Percentiles rank a stretch among this genome's conserved stretches.
Conservation (phyloP, 257 asterid genomes). For the Fraxinus excelsior region DNA sequence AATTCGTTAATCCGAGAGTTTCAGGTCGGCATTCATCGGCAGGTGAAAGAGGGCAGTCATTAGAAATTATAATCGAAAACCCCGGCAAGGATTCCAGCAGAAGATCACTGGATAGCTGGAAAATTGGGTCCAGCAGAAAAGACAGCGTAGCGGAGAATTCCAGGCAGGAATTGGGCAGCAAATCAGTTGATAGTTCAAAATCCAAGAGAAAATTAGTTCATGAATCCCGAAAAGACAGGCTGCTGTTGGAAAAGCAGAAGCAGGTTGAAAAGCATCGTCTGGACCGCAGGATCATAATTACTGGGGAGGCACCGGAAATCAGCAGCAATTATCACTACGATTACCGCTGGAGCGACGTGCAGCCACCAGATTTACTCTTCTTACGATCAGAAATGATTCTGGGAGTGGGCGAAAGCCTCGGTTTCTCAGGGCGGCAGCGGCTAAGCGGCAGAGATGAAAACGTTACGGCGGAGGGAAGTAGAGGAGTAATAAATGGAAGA, state of each 20-base stretch:
- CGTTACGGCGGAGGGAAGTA: slow-evolving; percentile 26
- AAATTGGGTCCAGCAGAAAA: background rate
- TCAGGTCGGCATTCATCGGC: slow-evolving; percentile 75
- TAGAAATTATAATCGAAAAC: slow-evolving; percentile 51
- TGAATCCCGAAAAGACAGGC: slow-evolving; percentile 56
- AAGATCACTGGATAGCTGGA: slow-evolving; percentile 73
- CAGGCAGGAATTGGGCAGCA: background rate
- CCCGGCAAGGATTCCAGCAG: slow-evolving; percentile 33
- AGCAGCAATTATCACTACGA: background rate
- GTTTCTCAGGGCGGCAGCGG: slow-evolving; percentile 18
- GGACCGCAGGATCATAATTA: slow-evolving; percentile 75
- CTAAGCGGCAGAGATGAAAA: slow-evolving; percentile 29
- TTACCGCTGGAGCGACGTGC: slow-evolving; percentile 75
- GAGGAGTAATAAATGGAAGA: slow-evolving; percentile 58
- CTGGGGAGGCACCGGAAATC: slow-evolving; percentile 28
- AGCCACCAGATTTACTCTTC: slow-evolving; percentile 53
- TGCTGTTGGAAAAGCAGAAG: slow-evolving; percentile 25
- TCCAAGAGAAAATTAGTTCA: slow-evolving; percentile 17
- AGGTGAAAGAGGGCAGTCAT: slow-evolving; percentile 44
- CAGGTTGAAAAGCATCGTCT: slow-evolving; percentile 46
- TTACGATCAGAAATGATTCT: slow-evolving; percentile 44
- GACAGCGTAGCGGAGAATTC: background rate
- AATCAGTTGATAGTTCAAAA: slow-evolving; percentile 23
- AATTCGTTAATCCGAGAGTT: slow-evolving; percentile 21
- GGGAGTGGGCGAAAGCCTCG: slow-evolving; percentile 34